Percentiles rank a stretch among this genome's conserved stretches.
Conservation (phyloP, 371 early-diverging fungal species). For the Mucor mucedo region DNA sequence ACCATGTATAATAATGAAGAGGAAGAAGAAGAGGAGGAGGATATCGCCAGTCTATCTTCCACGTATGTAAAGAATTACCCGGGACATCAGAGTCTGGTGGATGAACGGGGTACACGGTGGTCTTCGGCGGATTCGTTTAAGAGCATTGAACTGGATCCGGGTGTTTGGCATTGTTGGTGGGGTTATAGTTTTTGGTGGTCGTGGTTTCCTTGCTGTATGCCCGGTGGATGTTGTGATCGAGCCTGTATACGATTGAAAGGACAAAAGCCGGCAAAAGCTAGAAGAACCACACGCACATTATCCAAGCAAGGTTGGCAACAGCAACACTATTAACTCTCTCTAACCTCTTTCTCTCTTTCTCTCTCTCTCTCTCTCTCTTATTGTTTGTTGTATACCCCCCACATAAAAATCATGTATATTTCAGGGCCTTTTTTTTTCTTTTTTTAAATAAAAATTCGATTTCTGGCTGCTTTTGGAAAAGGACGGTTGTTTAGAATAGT, state of each 20-base stretch:
- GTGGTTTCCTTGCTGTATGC: constrained; percentile 54
- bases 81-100: constrained; percentile 39
- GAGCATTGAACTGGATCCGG: constrained; percentile 51
- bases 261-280: constrained; percentile 4
- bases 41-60: constrained; percentile 26
- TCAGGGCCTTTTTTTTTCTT: too few relatives aligned
- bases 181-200: constrained; percentile 53
- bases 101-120: constrained; percentile 11
- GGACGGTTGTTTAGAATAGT: too few relatives aligned
- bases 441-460: too few relatives aligned
- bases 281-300: constrained; percentile 9
- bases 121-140: constrained; percentile 38
- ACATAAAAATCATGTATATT: too few relatives aligned
- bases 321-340: constrained; percentile 14
- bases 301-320: constrained; percentile 32
- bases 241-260: constrained; percentile 31
- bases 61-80: constrained; percentile 21
- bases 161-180: constrained; percentile 47
- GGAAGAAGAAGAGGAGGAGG: constrained; percentile 30
- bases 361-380: too few relatives aligned
- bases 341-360: too few relatives aligned
- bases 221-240: constrained; percentile 53
- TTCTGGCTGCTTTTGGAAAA: too few relatives aligned
- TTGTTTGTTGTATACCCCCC: too few relatives aligned
- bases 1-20: neutral